Conservation (phyloP, 768 basidiomycete genomes). For the Boletellus ananas region DNA sequence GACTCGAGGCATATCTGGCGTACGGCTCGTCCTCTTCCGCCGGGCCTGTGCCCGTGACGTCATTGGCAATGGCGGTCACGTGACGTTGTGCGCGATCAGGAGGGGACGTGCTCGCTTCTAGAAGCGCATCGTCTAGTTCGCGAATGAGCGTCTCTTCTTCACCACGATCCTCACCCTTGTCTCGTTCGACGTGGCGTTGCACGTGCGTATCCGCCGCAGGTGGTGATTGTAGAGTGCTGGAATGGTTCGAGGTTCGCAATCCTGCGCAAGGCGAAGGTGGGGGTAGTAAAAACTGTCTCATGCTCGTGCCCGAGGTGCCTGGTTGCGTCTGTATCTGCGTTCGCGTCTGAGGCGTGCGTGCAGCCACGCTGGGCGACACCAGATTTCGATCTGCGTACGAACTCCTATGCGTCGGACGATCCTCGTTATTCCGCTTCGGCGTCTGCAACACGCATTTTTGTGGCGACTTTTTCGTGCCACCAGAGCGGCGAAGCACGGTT, state of each 20-base stretch:
- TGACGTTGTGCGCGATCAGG: conserved; percentile 16
- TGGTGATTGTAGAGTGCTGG: neutral
- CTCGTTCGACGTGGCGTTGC: conserved; percentile 8
- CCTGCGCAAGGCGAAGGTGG: conserved; percentile 22
- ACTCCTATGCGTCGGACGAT: conserved; percentile 13
- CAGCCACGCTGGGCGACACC: conserved; percentile 10
- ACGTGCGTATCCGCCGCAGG: neutral
- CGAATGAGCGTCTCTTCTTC: conserved; percentile 27
- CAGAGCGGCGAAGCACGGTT: conserved; percentile 4
- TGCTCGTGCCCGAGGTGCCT: neutral
- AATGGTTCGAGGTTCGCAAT: neutral
- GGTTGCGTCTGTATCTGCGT: neutral
- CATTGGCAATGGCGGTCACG: neutral
- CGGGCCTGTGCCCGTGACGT: conserved; percentile 12
- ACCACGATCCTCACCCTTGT: conserved; percentile 24
- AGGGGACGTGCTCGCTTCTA: conserved; percentile 43
- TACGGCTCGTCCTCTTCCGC: conserved; percentile 14
- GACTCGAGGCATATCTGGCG: conserved; percentile 35
- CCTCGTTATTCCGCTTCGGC: conserved; percentile 5
- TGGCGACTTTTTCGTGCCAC: conserved; percentile 7
- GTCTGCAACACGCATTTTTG: conserved; percentile 7
- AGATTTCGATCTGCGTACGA: neutral
- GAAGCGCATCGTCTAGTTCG: conserved; percentile 39
- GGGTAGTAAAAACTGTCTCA: conserved; percentile 25
- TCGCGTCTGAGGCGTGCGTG: conserved; percentile 13